Evolutionary conservation across 2,329 filamentous ascomycete genomes (phyloP).

Genomic region (Cercospora sojina): DNA sequence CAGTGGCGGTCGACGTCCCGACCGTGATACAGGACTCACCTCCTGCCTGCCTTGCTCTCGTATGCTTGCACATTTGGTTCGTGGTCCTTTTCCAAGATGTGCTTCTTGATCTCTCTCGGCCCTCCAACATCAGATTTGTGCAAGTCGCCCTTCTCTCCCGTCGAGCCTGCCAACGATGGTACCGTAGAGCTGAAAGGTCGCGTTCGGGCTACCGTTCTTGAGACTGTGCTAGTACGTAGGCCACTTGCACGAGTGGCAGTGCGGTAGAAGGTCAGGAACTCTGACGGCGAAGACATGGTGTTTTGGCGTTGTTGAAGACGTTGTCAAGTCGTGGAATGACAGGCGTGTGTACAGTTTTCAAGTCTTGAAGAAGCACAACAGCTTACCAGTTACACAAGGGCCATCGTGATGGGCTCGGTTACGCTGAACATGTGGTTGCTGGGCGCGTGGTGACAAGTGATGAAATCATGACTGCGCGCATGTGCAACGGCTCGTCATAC

Average conservation of each 20-base stretch:
- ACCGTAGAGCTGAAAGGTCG: constrained; percentile 20
- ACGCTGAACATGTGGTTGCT: constrained; percentile 3
- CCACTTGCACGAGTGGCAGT: constrained; percentile 3
- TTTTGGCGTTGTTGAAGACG: neutral
- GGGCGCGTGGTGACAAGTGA: neutral
- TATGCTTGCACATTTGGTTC: constrained; percentile 31
- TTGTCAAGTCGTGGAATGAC: neutral
- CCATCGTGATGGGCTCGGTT: neutral
- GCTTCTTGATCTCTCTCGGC: constrained; percentile 23
- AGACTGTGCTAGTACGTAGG: neutral
- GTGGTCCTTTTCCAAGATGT: constrained; percentile 30
- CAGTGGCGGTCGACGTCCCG: neutral
- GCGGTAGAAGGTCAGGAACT: constrained; percentile 44
- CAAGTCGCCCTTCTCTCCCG: constrained; percentile 15
- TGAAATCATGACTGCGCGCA: constrained; percentile 7
- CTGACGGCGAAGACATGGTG: constrained; percentile 37
- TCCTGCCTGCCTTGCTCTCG: constrained; percentile 20
- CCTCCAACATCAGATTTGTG: constrained; percentile 24
- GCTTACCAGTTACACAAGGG: neutral
- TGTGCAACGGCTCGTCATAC: constrained; percentile 3
- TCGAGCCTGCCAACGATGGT: constrained; percentile 9
- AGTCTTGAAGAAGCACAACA: too few relatives aligned
- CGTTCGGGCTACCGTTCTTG: neutral
- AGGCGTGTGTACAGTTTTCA: neutral
- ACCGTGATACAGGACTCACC: constrained; percentile 21